Base-by-base conservation (phyloP, 768 basidiomycete species). In the Russula compacta region DNA sequence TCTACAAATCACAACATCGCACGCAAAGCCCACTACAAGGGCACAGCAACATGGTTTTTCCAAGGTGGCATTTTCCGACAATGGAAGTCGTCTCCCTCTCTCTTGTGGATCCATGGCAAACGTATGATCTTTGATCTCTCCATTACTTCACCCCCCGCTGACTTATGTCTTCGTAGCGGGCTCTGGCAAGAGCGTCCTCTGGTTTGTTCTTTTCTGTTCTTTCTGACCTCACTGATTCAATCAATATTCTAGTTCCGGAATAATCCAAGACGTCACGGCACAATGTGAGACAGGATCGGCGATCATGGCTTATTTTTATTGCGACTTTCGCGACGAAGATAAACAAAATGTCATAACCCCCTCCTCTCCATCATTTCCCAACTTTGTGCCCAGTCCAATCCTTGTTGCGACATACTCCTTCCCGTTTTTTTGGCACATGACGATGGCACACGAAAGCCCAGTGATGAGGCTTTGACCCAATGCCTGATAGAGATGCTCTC, bases 41-140 rank as follows among this genome's bases (percentile, higher is more conserved):
- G 53, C 9, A 54, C 59, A 3, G 38, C 59, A 21, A 12, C 24
- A 0, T 60, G 59, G 59, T 60, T 60, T 6, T 40, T 35, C n/a
- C 19, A 19, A 17, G 32, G 52, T 2, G 11, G 6, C 5, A 32
- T 9, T 19, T 60, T 60, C 38, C 14, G n/a, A 0, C 32, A 55
- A 0, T 60, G 59, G 59, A 60, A 55, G 11, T 5, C 6, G 19
- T 43, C 40, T 9, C 33, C 53, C 0, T 55, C 53, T 1, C 33
- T 60, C 11, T 42, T 60, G 15, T 54, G 59, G 59, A 60, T 55
- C 29, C 53, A 33, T 19, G 59, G 59, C 8, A 60, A 43, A 42
- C 47, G 59, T 60, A n/a, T 15, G 53, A 4, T 5, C n/a, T 11
- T 42, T 29, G 4, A 4, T 3, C n/a, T 2, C 11, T 12, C 8